Percentiles rank a stretch among this genome's conserved stretches.
phyloP scores from a whole-genome alignment of 495 filamentous ascomycete species.

The Lophiotrema nucula region DNA sequence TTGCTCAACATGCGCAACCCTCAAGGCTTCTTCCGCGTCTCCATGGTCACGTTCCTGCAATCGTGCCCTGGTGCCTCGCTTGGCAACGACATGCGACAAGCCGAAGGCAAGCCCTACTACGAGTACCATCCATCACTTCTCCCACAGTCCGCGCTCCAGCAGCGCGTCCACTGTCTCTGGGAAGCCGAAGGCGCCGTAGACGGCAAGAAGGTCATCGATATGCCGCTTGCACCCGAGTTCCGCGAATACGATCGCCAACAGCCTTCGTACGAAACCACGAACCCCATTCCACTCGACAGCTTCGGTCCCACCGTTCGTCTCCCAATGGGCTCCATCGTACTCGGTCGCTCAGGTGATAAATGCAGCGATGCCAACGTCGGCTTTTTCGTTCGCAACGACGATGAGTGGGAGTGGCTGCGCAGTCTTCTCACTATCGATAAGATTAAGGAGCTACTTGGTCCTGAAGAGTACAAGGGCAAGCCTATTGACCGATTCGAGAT shows the following conservation, averaged over 20 bases:
- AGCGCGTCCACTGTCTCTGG: conserved; percentile 33
- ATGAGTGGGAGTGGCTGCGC: conserved; percentile 32
- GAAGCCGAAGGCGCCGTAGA: conserved; percentile 9
- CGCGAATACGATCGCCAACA: conserved; percentile 23
- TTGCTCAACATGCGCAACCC: conserved; percentile 35
- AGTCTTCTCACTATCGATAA: conserved; percentile 22
- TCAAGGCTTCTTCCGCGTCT: conserved; percentile 37
- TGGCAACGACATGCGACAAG: conserved; percentile 38
- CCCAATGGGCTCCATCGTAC: conserved; percentile 39
- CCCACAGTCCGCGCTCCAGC: conserved; percentile 35
- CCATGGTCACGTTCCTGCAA: conserved; percentile 37
- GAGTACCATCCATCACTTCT: conserved; percentile 38
- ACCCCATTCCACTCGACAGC: conserved; percentile 25
- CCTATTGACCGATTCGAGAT: conserved; percentile 33
- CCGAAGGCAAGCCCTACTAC: conserved; percentile 39
- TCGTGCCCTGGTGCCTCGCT: conserved; percentile 35
- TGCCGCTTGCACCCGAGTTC: conserved; percentile 22
- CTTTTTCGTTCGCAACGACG: conserved; percentile 34
- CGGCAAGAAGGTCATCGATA: conserved; percentile 29
- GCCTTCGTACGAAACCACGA: conserved; percentile 29
- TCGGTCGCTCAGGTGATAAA: conserved; percentile 38
- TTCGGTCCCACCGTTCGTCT: conserved; percentile 31
- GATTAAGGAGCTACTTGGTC: conserved; percentile 29
- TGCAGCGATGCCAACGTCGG: conserved; percentile 38
- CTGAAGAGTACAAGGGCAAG: conserved; percentile 23